Evolutionary conservation across 1,139 yeast species (phyloP), one percentile per base, ranked within the genome.

Genomic region (Nakaseomyces glabratus): DNA sequence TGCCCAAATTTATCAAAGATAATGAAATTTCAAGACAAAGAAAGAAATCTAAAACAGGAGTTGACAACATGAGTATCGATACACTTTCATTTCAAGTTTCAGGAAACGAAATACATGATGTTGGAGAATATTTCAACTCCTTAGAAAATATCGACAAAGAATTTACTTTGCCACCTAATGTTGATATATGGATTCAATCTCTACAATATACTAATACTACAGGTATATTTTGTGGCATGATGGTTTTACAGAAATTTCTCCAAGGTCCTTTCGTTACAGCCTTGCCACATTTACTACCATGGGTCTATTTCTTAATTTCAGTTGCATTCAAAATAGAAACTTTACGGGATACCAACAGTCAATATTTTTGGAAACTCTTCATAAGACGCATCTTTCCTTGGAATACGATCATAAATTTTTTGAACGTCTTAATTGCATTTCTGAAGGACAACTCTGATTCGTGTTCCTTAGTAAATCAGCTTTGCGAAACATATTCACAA

Each of bases 241-340:
- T 79, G 38, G 80, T 81, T 48, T 56, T 80, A 32, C 69, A 68
- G 42, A 78, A 76, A 42, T 81, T 79, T 50, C 58, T 79, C 28
- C 64, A 69, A 37, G 90, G 90, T 1, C 88, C 90, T 3, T 62
- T 73, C 31, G 76, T 76, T 45, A 73, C 85, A 4, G 75, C 82
- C 2, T 66, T 80, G 3, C 75, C 84, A 6, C 88, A 80, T 61
- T 67, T 75, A 2, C 66, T 79, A 25, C 79, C 82, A 3, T 79
- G 85, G 82, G 59, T 78, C 13, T 79, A 80, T 50, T 81, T 78
- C 47, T 54, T 81, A 18, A 62, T 76, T 10, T 66, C 86, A 1
- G 62, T 78, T 18, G 80, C 81, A 3, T 68, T 73, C 42, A 76
- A 79, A 10, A 54, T 68, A 4, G 62, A 65, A 31, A 60, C 58